phyloP scores from a whole-genome alignment of 441 rosid genomes.

The Gossypium schwendimanii region DNA sequence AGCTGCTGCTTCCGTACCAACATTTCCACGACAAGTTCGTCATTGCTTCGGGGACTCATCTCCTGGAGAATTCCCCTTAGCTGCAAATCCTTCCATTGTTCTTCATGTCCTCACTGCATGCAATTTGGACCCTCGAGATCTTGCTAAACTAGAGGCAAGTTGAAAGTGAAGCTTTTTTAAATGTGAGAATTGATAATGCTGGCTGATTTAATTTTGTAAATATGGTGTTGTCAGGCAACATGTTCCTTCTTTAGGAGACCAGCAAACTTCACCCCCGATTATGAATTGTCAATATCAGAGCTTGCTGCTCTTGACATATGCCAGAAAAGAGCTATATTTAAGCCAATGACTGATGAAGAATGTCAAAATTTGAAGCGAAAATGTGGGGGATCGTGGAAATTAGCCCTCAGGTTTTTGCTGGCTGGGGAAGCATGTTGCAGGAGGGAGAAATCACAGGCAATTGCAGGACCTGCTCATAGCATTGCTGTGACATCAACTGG shows the following conservation, averaged over 20 bases:
- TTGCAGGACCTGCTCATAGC: constrained; percentile 96
- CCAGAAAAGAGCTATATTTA: constrained; percentile 70
- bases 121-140: constrained; percentile 84
- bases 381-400: constrained; percentile 97
- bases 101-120: constrained; percentile 89
- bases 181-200: constrained; percentile 42
- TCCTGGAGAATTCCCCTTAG: constrained; percentile 94
- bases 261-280: constrained; percentile 78
- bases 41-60: constrained; percentile 72
- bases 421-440: constrained; percentile 90
- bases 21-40: constrained; percentile 63
- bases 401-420: constrained; percentile 76
- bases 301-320: constrained; percentile 97
- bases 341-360: constrained; percentile 67
- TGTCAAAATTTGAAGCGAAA: constrained; percentile 57
- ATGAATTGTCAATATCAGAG: constrained; percentile 66
- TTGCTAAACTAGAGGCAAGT: constrained; percentile 92
- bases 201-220: constrained; percentile 44
- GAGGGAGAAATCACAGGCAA: constrained; percentile 88
- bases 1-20: constrained; percentile 39
- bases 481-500: constrained; percentile 81
- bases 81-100: constrained; percentile 84
- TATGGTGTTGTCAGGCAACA: constrained; percentile 65
- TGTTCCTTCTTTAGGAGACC: constrained; percentile 93
- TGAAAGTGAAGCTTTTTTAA: constrained; percentile 5